Evolutionary conservation across 2,329 filamentous ascomycete genomes (phyloP).

Genomic region (Penicillium sp.): DNA sequence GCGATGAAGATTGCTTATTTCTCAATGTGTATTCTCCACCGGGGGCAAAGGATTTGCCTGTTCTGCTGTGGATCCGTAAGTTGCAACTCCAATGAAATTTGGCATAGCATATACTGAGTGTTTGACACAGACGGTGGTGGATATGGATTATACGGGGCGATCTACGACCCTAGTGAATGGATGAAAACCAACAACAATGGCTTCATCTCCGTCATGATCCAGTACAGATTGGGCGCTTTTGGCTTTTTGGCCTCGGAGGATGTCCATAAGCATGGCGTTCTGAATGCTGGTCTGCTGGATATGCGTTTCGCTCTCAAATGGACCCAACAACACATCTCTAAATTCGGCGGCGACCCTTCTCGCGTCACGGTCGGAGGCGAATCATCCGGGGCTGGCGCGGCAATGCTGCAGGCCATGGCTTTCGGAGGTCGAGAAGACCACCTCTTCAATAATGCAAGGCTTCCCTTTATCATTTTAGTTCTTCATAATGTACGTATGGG

Average conservation of each 20-base stretch:
- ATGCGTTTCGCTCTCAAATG: not conserved
- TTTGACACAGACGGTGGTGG: conserved; percentile 27
- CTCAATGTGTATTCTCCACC: conserved; percentile 33
- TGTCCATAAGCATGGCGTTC: not conserved
- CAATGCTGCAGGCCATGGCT: conserved; percentile 10
- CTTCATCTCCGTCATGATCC: conserved; percentile 46
- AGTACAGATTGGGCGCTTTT: not conserved
- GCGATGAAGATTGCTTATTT: conserved; percentile 39
- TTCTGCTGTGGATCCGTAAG: conserved; percentile 32
- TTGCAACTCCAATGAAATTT: not conserved
- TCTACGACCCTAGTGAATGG: conserved; percentile 38
- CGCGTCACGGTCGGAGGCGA: conserved; percentile 13
- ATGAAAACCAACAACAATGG: conserved; percentile 50
- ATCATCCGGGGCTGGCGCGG: conserved; percentile 9
- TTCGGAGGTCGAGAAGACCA: conserved; percentile 11
- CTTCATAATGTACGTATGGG: not conserved
- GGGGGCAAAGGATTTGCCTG: conserved; percentile 27
- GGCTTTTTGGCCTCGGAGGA: not conserved
- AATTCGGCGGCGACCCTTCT: not conserved
- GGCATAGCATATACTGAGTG: not conserved
- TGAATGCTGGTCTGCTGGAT: not conserved
- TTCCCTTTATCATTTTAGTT: not conserved
- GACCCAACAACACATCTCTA: not conserved
- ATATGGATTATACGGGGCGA: conserved; percentile 40
- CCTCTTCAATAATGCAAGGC: conserved; percentile 26